Evolutionary conservation across 345 rosid species (phyloP), one percentile per base, ranked within the genome.

Genomic region (Turritis glabra): DNA sequence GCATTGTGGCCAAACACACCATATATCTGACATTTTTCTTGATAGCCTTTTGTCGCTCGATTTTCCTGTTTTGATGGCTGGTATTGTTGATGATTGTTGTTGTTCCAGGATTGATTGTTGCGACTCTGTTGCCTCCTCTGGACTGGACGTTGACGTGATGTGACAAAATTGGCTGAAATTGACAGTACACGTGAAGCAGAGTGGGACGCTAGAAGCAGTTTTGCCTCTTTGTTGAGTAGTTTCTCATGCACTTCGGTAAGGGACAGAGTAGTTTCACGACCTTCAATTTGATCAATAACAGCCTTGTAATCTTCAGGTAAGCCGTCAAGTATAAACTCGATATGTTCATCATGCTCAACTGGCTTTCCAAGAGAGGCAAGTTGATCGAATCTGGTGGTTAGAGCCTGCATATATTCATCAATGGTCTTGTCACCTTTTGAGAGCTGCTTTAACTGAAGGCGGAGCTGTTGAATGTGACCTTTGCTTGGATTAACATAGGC

Each of bases 161-260:
- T n/a, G n/a, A n/a, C 15, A 10, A 2, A 3, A 1, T 48, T 21
- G 1, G 54, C 54, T 0, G 27, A 21, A 0, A 5, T 7, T 1
- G 54, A 15, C 0, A 2, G 1, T 0, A 1, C 21, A 1, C 1
- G 0, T 3, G 7, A 0, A n/a, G n/a, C 2, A 1, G 6, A 1
- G 25, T 4, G 11, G 0, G 7, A 0, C 0, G 27, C 3, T 0
- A 48, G 3, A 0, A 48, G 15, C 1, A n/a, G n/a, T n/a, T 21
- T 48, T 0, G 54, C 54, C 10, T 48, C 27, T 1, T 21, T 9
- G 7, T 21, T 21, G 0, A 10, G 1, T 0, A 21, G 26, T 1
- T 21, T 21, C 0, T 48, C 54, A 2, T 48, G 54, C 0, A 48
- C 3, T 2, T 21, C 27, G 3, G 15, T 21, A 2, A 48, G 3